Conservation (phyloP, 805 yeast species). For the Yarrowia sp. region DNA sequence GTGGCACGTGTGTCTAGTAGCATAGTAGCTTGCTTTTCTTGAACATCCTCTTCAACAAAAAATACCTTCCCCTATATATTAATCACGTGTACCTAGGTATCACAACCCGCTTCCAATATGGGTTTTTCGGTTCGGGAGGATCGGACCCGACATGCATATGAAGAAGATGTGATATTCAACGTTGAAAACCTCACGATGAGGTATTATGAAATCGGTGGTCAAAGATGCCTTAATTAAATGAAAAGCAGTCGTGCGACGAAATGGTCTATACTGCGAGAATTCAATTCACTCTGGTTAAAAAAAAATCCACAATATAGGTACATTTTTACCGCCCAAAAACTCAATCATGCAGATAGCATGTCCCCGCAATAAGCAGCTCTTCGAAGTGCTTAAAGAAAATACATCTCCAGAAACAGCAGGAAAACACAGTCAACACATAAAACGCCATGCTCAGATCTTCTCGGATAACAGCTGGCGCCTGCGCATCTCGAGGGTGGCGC, state of each 20-base stretch:
- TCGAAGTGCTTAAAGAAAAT: background rate
- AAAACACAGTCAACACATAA: background rate
- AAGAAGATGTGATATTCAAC: background rate
- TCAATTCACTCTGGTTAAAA: background rate
- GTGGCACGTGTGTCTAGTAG: background rate
- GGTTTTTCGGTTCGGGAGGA: conserved; percentile 3
- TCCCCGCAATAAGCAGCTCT: conserved; percentile 19
- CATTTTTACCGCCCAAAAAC: conserved; percentile 19
- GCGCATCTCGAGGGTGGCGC: background rate
- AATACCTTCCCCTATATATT: background rate
- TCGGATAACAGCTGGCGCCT: background rate
- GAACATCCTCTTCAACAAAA: background rate
- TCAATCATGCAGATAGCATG: conserved; percentile 21
- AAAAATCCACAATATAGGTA: background rate
- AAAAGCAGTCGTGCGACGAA: background rate
- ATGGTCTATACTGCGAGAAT: too few relatives aligned
- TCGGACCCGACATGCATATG: conserved; percentile 13
- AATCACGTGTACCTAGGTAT: background rate
- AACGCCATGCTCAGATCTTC: conserved; percentile 13
- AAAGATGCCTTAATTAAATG: too few relatives aligned
- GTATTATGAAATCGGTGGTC: too few relatives aligned
- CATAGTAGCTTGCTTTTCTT: background rate
- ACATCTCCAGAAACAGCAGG: background rate
- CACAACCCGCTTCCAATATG: background rate
- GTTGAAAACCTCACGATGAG: background rate